Evolutionary conservation across 2,329 filamentous ascomycete species (phyloP).

Genomic region (Zasmidium angulare): DNA sequence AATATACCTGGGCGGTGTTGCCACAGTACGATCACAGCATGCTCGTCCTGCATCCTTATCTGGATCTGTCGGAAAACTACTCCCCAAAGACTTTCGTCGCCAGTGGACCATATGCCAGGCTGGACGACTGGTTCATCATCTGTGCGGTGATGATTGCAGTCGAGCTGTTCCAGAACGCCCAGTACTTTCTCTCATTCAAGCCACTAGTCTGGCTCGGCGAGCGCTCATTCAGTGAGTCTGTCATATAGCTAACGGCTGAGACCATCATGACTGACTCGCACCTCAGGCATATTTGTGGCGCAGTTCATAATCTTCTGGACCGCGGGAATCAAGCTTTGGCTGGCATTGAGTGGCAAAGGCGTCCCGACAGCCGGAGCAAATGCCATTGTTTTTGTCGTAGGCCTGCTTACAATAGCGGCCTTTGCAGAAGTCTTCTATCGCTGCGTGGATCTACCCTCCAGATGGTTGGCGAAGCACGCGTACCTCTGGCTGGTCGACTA

Average conservation of each 20-base stretch:
- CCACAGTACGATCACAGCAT: conserved; percentile 28
- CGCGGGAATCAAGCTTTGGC: conserved; percentile 31
- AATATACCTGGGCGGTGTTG: conserved; percentile 27
- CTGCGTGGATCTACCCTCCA: conserved; percentile 26
- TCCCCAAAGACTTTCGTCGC: conserved; percentile 16
- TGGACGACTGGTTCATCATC: conserved; percentile 33
- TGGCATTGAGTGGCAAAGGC: conserved; percentile 21
- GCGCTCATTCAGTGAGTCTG: conserved; percentile 30
- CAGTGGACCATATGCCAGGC: conserved; percentile 26
- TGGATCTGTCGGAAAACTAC: conserved; percentile 26
- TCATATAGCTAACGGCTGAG: background rate
- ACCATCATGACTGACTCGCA: background rate
- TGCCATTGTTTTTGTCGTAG: conserved; percentile 25
- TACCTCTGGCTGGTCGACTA: conserved; percentile 25
- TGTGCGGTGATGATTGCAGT: conserved; percentile 26
- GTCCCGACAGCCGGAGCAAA: conserved; percentile 24
- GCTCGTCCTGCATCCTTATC: conserved; percentile 29
- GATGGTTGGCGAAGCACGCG: conserved; percentile 22
- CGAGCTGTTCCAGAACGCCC: conserved; percentile 19
- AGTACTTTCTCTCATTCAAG: conserved; percentile 25
- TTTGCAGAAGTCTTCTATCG: conserved; percentile 29
- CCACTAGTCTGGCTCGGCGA: conserved; percentile 27
- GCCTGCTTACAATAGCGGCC: conserved; percentile 17
- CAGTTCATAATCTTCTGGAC: conserved; percentile 32
- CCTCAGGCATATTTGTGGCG: conserved; percentile 29